These are phyloP conservation scores for Phytophthora tentaculata DNA, from an alignment of 352 stramenopile genomes.

Conservation along the genomic window DNA sequence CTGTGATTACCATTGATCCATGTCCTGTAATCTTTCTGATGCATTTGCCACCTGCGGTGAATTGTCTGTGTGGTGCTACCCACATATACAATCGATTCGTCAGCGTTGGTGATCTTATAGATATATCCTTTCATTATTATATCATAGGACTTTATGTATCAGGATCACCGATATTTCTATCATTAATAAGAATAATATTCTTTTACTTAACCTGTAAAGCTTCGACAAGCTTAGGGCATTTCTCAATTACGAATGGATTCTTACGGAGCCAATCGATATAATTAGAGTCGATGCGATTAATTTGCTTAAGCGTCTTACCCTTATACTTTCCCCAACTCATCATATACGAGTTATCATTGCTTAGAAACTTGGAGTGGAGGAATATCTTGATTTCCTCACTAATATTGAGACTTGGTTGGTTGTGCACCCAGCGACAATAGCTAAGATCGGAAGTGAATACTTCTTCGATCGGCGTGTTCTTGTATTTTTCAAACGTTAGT, in stretches of 20 bases:
- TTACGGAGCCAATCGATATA: neutral
- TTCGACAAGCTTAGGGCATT: neutral
- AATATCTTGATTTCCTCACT: neutral
- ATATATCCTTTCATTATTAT: no score
- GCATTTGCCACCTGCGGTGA: no score
- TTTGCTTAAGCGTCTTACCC: neutral
- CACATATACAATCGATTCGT: no score
- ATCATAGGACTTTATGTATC: no score
- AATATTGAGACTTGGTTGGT: neutral
- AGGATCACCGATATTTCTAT: no score
- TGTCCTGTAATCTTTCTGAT: no score
- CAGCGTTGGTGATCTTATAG: no score
- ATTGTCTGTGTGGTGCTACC: no score
- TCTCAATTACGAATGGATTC: neutral
- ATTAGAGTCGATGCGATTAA: neutral
- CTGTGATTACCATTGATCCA: no score
- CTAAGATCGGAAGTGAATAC: neutral
- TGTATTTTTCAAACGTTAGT: conserved; percentile 5
- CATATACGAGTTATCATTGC: neutral
- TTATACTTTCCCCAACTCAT: neutral
- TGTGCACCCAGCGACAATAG: neutral
- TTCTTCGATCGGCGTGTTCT: conserved; percentile 29
- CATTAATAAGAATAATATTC: no score
- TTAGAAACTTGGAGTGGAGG: neutral
- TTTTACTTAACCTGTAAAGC: no score